Conservation (phyloP, 2,329 filamentous ascomycete genomes). For the Septoria petroselini region DNA sequence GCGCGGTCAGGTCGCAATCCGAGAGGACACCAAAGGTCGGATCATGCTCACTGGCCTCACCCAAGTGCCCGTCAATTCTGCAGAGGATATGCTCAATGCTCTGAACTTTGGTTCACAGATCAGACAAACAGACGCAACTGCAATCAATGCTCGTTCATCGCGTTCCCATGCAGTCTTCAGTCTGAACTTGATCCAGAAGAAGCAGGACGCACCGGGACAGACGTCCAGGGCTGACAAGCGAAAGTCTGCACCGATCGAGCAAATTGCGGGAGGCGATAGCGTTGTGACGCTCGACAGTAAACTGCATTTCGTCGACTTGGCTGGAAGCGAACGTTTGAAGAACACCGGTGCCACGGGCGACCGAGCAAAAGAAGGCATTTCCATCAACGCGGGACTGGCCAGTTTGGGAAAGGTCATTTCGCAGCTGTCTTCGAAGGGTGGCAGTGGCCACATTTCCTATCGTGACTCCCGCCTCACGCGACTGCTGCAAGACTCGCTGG, state of each 20-base stretch:
- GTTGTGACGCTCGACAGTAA: constrained; percentile 94
- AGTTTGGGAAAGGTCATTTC: constrained; percentile 97
- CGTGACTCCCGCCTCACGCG: constrained; percentile 96
- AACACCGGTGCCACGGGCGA: constrained; percentile 96
- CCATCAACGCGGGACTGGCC: constrained; percentile 93
- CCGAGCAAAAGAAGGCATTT: constrained; percentile 91
- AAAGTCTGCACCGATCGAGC: constrained; percentile 79
- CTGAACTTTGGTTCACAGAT: constrained; percentile 91
- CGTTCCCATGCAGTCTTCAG: constrained; percentile 97
- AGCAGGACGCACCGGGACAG: constrained; percentile 53
- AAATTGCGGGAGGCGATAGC: constrained; percentile 62
- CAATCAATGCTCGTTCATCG: constrained; percentile 95
- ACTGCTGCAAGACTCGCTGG: constrained; percentile 90
- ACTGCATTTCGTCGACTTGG: constrained; percentile 95
- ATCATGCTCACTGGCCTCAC: constrained; percentile 89
- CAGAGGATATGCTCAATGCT: constrained; percentile 84
- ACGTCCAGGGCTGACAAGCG: constrained; percentile 70
- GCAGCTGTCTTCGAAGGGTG: constrained; percentile 84
- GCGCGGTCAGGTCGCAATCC: constrained; percentile 77
- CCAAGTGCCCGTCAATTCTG: constrained; percentile 83
- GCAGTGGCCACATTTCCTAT: constrained; percentile 91
- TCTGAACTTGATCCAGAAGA: constrained; percentile 85
- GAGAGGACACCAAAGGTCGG: constrained; percentile 90
- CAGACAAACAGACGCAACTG: constrained; percentile 93
- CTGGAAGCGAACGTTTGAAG: constrained; percentile 93